Evolutionary conservation across 768 basidiomycete species (phyloP).

Genomic region (Lactifluus subvellereus): DNA sequence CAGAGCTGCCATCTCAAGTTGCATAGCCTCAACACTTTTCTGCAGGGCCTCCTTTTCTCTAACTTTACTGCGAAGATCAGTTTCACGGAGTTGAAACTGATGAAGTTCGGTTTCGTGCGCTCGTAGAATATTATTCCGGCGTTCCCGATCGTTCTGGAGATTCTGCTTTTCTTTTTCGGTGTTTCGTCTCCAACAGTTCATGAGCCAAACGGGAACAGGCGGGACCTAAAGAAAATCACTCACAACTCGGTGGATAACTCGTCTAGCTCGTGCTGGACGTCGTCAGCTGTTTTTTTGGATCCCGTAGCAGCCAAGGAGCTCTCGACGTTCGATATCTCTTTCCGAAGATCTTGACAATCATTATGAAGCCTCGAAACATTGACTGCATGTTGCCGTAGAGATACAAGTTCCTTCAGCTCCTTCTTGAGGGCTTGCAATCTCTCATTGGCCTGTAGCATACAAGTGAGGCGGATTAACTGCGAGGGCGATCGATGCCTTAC

Average conservation of each 20-base stretch:
- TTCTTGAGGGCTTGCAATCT: constrained; percentile 48
- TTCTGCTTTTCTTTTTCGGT: constrained; percentile 58
- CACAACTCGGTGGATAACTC: constrained; percentile 60
- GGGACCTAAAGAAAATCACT: constrained; percentile 27
- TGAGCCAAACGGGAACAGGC: background rate
- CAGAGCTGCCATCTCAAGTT: constrained; percentile 46
- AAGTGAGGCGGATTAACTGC: constrained; percentile 3
- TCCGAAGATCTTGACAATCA: constrained; percentile 53
- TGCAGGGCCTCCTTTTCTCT: constrained; percentile 55
- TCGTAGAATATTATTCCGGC: constrained; percentile 46
- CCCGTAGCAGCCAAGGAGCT: constrained; percentile 64
- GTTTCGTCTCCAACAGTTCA: constrained; percentile 42
- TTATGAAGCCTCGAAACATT: constrained; percentile 53
- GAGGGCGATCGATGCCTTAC: constrained; percentile 35
- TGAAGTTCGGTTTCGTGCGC: constrained; percentile 57
- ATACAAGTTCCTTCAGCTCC: constrained; percentile 54
- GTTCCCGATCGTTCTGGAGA: constrained; percentile 56
- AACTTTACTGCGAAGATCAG: constrained; percentile 49
- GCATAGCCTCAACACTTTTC: constrained; percentile 51
- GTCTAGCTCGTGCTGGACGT: constrained; percentile 76
- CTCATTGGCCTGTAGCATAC: constrained; percentile 42
- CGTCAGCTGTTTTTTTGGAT: constrained; percentile 74
- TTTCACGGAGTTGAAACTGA: constrained; percentile 55
- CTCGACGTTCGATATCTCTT: constrained; percentile 62
- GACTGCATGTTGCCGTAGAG: constrained; percentile 55